Evolutionary conservation across 2,329 filamentous ascomycete species (phyloP).

Genomic region (Trichophaea hybrida): DNA sequence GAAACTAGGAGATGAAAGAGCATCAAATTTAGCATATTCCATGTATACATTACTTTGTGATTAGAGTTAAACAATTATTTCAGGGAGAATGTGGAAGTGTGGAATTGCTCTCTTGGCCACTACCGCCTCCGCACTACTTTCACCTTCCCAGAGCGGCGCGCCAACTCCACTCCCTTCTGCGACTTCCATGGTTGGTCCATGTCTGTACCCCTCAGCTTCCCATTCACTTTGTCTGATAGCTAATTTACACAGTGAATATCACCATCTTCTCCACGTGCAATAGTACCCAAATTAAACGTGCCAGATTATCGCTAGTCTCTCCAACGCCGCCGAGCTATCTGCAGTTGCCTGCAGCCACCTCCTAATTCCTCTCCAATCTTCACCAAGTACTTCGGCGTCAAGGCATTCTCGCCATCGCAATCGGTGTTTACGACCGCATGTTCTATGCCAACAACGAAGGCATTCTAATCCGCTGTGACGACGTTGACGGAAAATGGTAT

Average conservation of each 20-base stretch:
- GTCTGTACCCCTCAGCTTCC: no score
- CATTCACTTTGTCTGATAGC: no score
- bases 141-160: no score
- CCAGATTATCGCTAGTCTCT: conserved; percentile 43
- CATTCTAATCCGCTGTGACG: conserved; percentile 52
- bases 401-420: conserved; percentile 41
- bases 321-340: conserved; percentile 34
- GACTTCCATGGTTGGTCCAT: no score
- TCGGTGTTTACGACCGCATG: conserved; percentile 40
- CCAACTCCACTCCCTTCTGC: no score
- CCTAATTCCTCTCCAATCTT: conserved; percentile 45
- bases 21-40: no score
- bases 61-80: no score
- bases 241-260: conserved; percentile 7
- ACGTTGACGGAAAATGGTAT: conserved; percentile 50
- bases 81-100: no score
- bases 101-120: no score
- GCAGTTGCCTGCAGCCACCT: conserved; percentile 26
- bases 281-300: conserved; percentile 41
- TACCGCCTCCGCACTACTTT: no score
- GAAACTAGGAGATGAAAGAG: no score
- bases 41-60: no score
- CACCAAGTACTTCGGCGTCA: conserved; percentile 49
- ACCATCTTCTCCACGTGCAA: conserved; percentile 53
- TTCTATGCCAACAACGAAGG: conserved; percentile 43